Evolutionary conservation across 306 rosid species (phyloP).

Genomic region (Cicer arietinum): DNA sequence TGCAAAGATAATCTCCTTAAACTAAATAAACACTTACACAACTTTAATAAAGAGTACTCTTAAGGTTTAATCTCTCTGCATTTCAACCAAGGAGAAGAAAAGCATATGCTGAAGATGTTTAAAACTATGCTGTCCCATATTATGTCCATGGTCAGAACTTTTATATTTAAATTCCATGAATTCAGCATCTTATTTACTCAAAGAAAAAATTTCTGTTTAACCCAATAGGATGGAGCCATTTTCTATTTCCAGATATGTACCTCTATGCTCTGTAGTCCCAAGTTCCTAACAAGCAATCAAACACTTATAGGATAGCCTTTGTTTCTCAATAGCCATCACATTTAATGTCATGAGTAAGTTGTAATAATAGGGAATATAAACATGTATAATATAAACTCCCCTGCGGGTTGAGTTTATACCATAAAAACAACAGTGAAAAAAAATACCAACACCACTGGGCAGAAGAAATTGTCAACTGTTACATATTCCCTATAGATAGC

Average conservation of each 20-base stretch:
- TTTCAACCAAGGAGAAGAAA: conserved; percentile 23
- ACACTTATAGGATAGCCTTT: neutral
- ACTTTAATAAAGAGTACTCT: conserved; percentile 2
- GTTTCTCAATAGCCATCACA: conserved; percentile 1
- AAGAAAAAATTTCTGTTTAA: neutral
- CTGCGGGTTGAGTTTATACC: too few relatives aligned
- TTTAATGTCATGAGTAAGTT: neutral
- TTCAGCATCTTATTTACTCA: conserved; percentile 1
- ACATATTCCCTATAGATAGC: too few relatives aligned
- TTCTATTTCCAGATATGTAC: conserved; percentile 33
- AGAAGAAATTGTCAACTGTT: too few relatives aligned
- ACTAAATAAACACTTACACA: conserved; percentile 13
- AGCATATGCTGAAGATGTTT: conserved; percentile 25
- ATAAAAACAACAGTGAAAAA: too few relatives aligned
- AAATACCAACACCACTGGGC: too few relatives aligned
- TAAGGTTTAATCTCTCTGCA: conserved; percentile 29
- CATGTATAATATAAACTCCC: too few relatives aligned
- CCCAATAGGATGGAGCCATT: conserved; percentile 34
- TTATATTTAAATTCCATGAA: conserved; percentile 13
- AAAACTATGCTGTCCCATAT: neutral
- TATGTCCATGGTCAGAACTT: conserved; percentile 1
- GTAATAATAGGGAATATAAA: too few relatives aligned
- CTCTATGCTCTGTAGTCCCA: conserved; percentile 1
- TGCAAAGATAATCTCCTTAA: conserved; percentile 32
- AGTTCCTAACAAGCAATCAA: neutral